Base-by-base conservation (phyloP, 805 yeast species). In the Candida nemodendra region DNA sequence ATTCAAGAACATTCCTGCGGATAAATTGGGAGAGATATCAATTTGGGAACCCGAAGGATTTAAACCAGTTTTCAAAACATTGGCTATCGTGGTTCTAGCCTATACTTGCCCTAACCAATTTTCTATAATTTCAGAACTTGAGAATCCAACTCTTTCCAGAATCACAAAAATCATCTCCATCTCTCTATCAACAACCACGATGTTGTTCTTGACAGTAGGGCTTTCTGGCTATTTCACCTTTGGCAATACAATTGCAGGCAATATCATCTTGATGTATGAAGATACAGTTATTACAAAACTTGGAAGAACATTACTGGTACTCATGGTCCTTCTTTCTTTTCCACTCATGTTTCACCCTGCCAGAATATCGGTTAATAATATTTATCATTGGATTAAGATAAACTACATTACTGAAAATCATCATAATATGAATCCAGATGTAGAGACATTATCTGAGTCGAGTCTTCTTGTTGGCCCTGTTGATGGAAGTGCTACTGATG, bases 291-390 rank as follows among this genome's bases (percentile, higher is more conserved):
- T 71, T 36, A 69, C 81, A 2, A 61, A 61, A 29, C 28, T 69
- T 13, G 93, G 87, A 5, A 73, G 84, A 46, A 66, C 76, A 23
- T 69, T 84, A 30, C 67, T 85, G 24, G 84, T 81, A 1, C 57
- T 79, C 14, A 83, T 84, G 90, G 84, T 85, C 12, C 65, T 79
- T n/a, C 65, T 85, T 27, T 80, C 89, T 4, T 85, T 71, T 61
- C 95, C 95, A 12, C 68, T 85, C 41, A 79, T 84, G 71, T 83
- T 87, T 52, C 88, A 84, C 58, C 95, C 95, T 15, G 79, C 88
- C 44, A 68, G 95, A 44, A 76, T 84, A 13, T 80, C 90, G 3
- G 62, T 78, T 21, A 82, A 84, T 57, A 87, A 84, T 54, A 77
- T 84, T 34, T 49, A 68, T 18, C 72, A 73, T 42, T 80, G 78